Base-by-base conservation (phyloP, 1,284 basidiomycete species). In the Hypsizygus ulmarius region DNA sequence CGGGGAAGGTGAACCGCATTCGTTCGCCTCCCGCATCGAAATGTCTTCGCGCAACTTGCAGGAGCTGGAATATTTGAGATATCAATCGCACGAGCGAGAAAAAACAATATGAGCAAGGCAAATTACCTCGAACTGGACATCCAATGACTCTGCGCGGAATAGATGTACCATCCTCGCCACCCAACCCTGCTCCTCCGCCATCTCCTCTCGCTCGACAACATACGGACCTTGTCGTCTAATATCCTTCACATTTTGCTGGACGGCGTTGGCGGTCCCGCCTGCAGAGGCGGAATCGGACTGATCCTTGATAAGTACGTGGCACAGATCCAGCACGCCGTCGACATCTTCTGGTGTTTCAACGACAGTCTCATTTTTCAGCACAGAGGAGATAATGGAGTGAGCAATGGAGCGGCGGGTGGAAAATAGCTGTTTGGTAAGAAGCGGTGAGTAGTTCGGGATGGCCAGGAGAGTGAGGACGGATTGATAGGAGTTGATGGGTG, bases 121-220 rank as follows among this genome's bases (percentile, higher is more conserved):
- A 42, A 28, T 21, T 53, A 92, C 92, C 77, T 94, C 88, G 55
- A 91, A 94, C 61, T 97, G 94, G 12, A 87, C 81, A 53, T 81
- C 84, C 50, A 95, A 65, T 25, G 87, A 86, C 45, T 96, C 90
- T 1, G 90, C 80, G 16, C 83, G 75, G 81, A 97, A 95, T 27
- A 97, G 65, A 72, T 97, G 94, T 2, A 97, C 88, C 89, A 97
- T 96, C 53, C 94, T 75, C 16, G 94, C 93, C 11, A 97, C 83
- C 94, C 94, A 97, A 0, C 94, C 95, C 61, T 97, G 94, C 65
- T 97, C 95, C 66, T 97, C 95, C 0, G 93, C 93, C 73, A 93
- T 77, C 63, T 97, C 94, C 61, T 93, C 90, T 43, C 84, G 71
- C 60, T 94, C 92, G 39, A 73, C 69, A 55, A 70, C 69, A 52